A percentile compares a stretch with the other conserved stretches of the same genome.
Conservation (phyloP, 768 basidiomycete species). For the Podaxis mareebaensis region DNA sequence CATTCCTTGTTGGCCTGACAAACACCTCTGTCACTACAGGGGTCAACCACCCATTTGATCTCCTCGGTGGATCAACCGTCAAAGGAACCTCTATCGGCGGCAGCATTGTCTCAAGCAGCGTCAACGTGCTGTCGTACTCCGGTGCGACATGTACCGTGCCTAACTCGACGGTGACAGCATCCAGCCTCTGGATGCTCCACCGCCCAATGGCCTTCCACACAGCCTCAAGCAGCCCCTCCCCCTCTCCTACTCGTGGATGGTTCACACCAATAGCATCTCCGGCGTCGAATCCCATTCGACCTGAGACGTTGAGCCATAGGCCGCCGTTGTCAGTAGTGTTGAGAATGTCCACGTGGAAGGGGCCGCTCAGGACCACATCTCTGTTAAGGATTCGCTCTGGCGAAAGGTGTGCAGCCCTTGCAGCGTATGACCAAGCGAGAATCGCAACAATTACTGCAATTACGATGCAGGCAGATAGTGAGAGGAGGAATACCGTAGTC, state of each 20-base stretch:
- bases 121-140: slow-evolving; percentile 34
- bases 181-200: slow-evolving; percentile 60
- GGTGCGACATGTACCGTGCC: slow-evolving; percentile 52
- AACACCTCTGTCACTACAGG: slow-evolving; percentile 50
- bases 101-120: slow-evolving; percentile 49
- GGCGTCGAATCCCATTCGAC: slow-evolving; percentile 66
- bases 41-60: slow-evolving; percentile 58
- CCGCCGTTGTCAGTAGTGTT: slow-evolving; percentile 59
- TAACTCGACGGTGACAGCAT: slow-evolving; percentile 56
- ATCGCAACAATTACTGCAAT: slow-evolving; percentile 44
- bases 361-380: slow-evolving; percentile 58
- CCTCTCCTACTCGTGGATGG: slow-evolving; percentile 27
- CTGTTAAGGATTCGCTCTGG: slow-evolving; percentile 59
- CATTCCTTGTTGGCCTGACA: slow-evolving; percentile 55
- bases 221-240: slow-evolving; percentile 44
- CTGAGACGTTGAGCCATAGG: slow-evolving; percentile 59
- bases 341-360: slow-evolving; percentile 60
- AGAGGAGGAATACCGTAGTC: slow-evolving; percentile 54
- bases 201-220: slow-evolving; percentile 70
- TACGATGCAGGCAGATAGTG: slow-evolving; percentile 51
- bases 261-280: slow-evolving; percentile 60
- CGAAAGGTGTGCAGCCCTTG: slow-evolving; percentile 51
- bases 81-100: slow-evolving; percentile 58
- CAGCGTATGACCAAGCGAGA: slow-evolving; percentile 67
- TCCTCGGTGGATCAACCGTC: slow-evolving; percentile 46